Conservation (phyloP, 306 rosid genomes). For the Phaseolus lunatus region DNA sequence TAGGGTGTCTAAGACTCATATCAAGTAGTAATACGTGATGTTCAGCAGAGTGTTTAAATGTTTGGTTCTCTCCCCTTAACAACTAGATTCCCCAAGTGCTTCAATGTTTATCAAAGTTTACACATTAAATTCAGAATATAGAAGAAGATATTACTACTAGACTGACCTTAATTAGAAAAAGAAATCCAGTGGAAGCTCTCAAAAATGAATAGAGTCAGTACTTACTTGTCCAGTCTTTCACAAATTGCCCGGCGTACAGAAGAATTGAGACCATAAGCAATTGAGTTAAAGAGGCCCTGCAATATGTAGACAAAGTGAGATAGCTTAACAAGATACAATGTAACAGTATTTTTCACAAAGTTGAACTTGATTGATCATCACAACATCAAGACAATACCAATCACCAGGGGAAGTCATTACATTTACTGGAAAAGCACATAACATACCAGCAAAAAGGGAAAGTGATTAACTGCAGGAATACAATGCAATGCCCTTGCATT, state of each 20-base stretch:
- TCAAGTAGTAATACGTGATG: background rate
- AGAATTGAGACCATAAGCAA: slow-evolving; percentile 97
- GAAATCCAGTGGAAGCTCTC: background rate
- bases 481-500: slow-evolving; percentile 1
- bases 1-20: background rate
- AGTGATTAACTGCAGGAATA: slow-evolving; percentile 24
- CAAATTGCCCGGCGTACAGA: slow-evolving; percentile 90
- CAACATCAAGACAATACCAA: slow-evolving; percentile 37
- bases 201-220: slow-evolving; percentile 10
- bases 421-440: slow-evolving; percentile 40
- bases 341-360: slow-evolving; percentile 22
- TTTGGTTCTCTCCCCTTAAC: background rate
- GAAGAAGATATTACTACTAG: slow-evolving; percentile 41
- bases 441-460: slow-evolving; percentile 33
- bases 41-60: background rate
- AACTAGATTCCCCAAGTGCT: background rate
- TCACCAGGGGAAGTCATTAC: slow-evolving; percentile 36
- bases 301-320: slow-evolving; percentile 41
- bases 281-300: slow-evolving; percentile 97
- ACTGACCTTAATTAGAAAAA: background rate
- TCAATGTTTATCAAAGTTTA: background rate
- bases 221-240: slow-evolving; percentile 91
- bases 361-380: slow-evolving; percentile 27
- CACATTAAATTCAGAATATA: slow-evolving; percentile 13
- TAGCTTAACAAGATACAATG: slow-evolving; percentile 28